phyloP scores from a whole-genome alignment of 1,139 yeast genomes.

The Arxiozyma heterogenica region DNA sequence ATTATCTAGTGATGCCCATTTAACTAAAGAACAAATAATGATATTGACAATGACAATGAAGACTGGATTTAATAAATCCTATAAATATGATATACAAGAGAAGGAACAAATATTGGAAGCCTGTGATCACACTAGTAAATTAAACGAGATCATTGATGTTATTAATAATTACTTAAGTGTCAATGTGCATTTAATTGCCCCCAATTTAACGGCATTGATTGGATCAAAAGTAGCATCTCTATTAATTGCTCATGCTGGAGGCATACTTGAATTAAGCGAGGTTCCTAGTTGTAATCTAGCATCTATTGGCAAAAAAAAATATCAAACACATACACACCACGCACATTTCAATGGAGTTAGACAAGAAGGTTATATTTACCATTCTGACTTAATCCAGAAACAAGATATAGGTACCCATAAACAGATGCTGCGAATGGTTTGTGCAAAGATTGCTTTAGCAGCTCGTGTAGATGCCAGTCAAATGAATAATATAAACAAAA shows the following conservation, averaged over 20 bases:
- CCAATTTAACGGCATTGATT: slow-evolving; percentile 65
- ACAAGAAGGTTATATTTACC: slow-evolving; percentile 58
- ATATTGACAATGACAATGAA: slow-evolving; percentile 70
- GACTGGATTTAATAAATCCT: slow-evolving; percentile 30
- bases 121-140: slow-evolving; percentile 40
- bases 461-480: slow-evolving; percentile 59
- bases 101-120: slow-evolving; percentile 37
- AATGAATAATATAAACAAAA: slow-evolving; percentile 20
- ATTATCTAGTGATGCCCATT: slow-evolving; percentile 27
- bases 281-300: slow-evolving; percentile 83
- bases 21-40: slow-evolving; percentile 51
- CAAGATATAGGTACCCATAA: slow-evolving; percentile 50
- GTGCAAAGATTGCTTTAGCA: slow-evolving; percentile 75
- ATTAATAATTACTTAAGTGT: slow-evolving; percentile 25
- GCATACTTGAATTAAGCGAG: slow-evolving; percentile 54
- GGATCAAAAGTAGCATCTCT: slow-evolving; percentile 73
- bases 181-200: slow-evolving; percentile 52
- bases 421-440: slow-evolving; percentile 67
- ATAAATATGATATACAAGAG: slow-evolving; percentile 32
- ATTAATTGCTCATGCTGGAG: slow-evolving; percentile 61
- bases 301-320: slow-evolving; percentile 54
- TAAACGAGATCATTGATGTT: slow-evolving; percentile 37
- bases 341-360: slow-evolving; percentile 40
- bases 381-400: slow-evolving; percentile 43
- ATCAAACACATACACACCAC: slow-evolving; percentile 39